A percentile compares a stretch with the other conserved stretches of the same genome.
Evolutionary conservation across 352 stramenopile species (phyloP).

Genomic region (Halophytophthora batemanensis): DNA sequence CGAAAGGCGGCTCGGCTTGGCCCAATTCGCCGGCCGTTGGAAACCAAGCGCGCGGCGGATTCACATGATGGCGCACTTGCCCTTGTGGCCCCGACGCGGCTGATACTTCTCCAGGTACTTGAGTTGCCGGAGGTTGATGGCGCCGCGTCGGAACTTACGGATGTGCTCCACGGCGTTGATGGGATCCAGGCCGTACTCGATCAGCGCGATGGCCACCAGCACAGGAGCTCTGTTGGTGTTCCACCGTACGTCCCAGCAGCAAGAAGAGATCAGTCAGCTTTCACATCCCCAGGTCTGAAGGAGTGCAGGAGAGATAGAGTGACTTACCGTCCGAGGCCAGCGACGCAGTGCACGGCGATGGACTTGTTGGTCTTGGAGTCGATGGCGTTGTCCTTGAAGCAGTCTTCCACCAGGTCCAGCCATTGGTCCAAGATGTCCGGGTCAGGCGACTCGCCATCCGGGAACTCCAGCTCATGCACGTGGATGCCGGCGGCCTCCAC

Average conservation of each 20-base stretch:
- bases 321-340: conserved; percentile 91
- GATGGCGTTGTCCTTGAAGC: conserved; percentile 88
- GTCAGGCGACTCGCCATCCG: conserved; percentile 93
- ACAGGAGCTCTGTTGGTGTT: conserved; percentile 82
- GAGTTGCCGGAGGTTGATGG: conserved; percentile 98
- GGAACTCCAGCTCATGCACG: conserved; percentile 95
- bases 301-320: background rate
- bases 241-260: conserved; percentile 3
- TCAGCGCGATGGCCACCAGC: conserved; percentile 97
- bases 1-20: no score
- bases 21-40: no score
- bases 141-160: conserved; percentile 90
- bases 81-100: conserved; percentile 62
- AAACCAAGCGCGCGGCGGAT: no score
- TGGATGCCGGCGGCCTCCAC: conserved; percentile 93
- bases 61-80: conserved; percentile 87
- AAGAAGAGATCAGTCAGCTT: conserved; percentile 6
- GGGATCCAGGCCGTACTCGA: conserved; percentile 95
- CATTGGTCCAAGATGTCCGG: conserved; percentile 92
- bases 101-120: conserved; percentile 97
- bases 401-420: conserved; percentile 93
- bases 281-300: background rate
- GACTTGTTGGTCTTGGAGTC: conserved; percentile 75
- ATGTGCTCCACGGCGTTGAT: conserved; percentile 98
- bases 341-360: conserved; percentile 98